A percentile compares a stretch with the other conserved stretches of the same genome.
These are phyloP conservation scores for Phaeosphaeria sp. DNA, from an alignment of 2,329 filamentous ascomycete species.

Conservation along the genomic window DNA sequence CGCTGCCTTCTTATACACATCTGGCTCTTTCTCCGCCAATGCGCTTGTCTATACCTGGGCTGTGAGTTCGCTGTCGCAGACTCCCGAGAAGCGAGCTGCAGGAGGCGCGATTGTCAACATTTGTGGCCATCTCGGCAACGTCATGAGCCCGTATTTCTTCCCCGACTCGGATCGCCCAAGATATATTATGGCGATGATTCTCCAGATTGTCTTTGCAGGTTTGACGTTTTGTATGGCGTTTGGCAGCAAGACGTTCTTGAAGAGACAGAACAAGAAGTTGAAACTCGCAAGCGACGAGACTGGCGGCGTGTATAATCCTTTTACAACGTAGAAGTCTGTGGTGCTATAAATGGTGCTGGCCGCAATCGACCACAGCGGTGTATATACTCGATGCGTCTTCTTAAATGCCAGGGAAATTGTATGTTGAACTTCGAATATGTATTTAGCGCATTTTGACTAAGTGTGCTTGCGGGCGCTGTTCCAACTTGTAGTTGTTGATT, in stretches of 20 bases:
- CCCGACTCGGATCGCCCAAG: slow-evolving; percentile 15
- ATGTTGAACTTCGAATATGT: too few species aligned
- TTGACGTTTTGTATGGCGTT: slow-evolving; percentile 15
- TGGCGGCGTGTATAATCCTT: slow-evolving; percentile 5
- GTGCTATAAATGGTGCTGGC: background rate
- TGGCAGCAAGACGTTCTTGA: slow-evolving; percentile 12
- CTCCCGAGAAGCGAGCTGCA: slow-evolving; percentile 49
- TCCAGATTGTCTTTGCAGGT: slow-evolving; percentile 19
- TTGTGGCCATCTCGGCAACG: slow-evolving; percentile 47
- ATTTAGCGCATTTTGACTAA: too few species aligned
- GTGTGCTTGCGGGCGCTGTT: background rate
- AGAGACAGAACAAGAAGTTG: slow-evolving; percentile 17
- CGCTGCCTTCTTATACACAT: slow-evolving; percentile 43
- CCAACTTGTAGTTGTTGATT: background rate
- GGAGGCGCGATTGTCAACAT: slow-evolving; percentile 49
- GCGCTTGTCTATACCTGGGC: slow-evolving; percentile 48
- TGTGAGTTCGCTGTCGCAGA: slow-evolving; percentile 40
- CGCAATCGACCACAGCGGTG: too few species aligned
- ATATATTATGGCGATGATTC: slow-evolving; percentile 22
- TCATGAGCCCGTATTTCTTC: slow-evolving; percentile 53
- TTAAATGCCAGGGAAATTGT: too few species aligned
- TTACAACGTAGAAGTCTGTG: slow-evolving; percentile 11
- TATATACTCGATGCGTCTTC: too few species aligned
- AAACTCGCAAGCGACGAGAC: slow-evolving; percentile 9
- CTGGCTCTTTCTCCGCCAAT: slow-evolving; percentile 45